phyloP scores from a whole-genome alignment of 768 basidiomycete species.

The Collybia sordida region DNA sequence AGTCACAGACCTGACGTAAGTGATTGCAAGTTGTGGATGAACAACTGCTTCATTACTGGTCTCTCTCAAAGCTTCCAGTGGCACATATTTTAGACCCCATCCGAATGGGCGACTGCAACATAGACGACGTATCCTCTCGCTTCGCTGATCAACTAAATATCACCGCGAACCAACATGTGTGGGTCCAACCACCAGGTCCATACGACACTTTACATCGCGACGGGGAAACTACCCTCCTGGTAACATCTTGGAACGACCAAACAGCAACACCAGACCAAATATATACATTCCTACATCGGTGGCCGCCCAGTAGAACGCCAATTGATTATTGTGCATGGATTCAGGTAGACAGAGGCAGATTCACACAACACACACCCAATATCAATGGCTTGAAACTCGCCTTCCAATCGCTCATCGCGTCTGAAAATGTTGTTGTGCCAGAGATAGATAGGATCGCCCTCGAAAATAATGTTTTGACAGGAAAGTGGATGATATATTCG shows the following conservation, averaged over 20 bases:
- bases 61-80: too few species aligned
- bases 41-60: too few species aligned
- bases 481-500: slow-evolving; percentile 41
- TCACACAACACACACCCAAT: slow-evolving; percentile 6
- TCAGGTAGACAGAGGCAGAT: slow-evolving; percentile 23
- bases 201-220: slow-evolving; percentile 12
- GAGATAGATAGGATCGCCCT: slow-evolving; percentile 32
- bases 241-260: slow-evolving; percentile 21
- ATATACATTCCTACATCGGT: slow-evolving; percentile 28
- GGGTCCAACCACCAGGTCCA: slow-evolving; percentile 11
- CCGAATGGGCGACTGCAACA: slow-evolving; percentile 13
- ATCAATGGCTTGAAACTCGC: slow-evolving; percentile 14
- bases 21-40: too few species aligned
- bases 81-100: not conserved
- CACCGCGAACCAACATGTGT: not conserved
- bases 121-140: slow-evolving; percentile 6
- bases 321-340: slow-evolving; percentile 33
- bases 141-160: not conserved
- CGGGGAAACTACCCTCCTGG: slow-evolving; percentile 12
- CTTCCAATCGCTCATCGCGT: slow-evolving; percentile 19
- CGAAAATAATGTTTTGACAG: slow-evolving; percentile 26
- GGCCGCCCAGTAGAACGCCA: slow-evolving; percentile 38
- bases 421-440: slow-evolving; percentile 25
- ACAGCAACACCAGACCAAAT: slow-evolving; percentile 21
- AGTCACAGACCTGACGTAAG: too few species aligned